A percentile compares a stretch with the other conserved stretches of the same genome.
phyloP scores from a whole-genome alignment of 352 stramenopile species.

The Globisporangium nagaii region DNA sequence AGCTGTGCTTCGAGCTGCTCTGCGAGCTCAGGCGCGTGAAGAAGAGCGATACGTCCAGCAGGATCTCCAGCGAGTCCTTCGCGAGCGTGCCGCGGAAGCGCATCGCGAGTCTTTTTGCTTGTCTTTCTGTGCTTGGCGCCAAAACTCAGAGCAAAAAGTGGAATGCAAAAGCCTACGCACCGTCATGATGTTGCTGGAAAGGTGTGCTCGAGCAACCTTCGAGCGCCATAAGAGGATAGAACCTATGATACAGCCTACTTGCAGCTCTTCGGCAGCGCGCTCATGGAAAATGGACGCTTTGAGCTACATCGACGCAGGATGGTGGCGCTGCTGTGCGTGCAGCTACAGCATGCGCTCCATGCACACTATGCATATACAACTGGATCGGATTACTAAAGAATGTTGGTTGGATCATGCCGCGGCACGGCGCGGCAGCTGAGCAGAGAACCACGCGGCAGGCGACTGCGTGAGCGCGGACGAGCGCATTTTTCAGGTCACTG shows the following conservation, averaged over 20 bases:
- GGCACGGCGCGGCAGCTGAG: neutral
- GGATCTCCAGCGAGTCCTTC: slow-evolving; percentile 68
- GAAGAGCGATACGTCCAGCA: slow-evolving; percentile 72
- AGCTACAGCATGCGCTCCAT: neutral
- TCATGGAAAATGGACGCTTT: neutral
- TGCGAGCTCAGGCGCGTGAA: slow-evolving; percentile 58
- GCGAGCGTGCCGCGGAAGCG: slow-evolving; percentile 74
- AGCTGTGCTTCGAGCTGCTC: slow-evolving; percentile 50
- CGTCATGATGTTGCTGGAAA: neutral
- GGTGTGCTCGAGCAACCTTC: neutral
- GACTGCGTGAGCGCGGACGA: slow-evolving; percentile 15
- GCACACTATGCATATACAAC: slow-evolving; percentile 16
- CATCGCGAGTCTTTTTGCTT: slow-evolving; percentile 27
- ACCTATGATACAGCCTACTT: neutral
- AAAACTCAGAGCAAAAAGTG: neutral
- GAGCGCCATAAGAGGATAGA: neutral
- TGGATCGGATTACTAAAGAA: slow-evolving; percentile 88
- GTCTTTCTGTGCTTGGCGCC: neutral
- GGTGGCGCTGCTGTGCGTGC: neutral
- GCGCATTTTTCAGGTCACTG: slow-evolving; percentile 15
- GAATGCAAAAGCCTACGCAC: neutral
- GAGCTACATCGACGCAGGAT: neutral
- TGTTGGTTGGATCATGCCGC: slow-evolving; percentile 31
- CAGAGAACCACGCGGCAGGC: slow-evolving; percentile 2
- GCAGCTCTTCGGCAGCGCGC: neutral